Conservation (phyloP, 2,329 filamentous ascomycete genomes). For the Sphaerulina vaccinii region DNA sequence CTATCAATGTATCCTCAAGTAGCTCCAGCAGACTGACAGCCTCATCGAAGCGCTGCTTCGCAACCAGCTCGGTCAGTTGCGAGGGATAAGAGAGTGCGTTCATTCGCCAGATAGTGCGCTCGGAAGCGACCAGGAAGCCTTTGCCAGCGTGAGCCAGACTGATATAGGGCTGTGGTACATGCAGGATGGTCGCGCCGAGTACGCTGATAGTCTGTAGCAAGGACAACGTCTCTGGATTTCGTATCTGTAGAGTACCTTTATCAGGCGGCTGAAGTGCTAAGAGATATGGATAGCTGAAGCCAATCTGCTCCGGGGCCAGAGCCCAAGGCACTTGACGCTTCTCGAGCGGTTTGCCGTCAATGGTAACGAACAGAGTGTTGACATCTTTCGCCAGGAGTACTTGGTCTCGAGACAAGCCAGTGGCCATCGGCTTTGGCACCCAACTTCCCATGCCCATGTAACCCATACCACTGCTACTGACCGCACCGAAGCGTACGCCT, state of each 20-base stretch:
- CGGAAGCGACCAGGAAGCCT: slow-evolving; percentile 89
- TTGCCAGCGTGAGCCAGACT: slow-evolving; percentile 96
- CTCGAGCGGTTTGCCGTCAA: slow-evolving; percentile 75
- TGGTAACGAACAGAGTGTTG: slow-evolving; percentile 88
- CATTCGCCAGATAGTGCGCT: slow-evolving; percentile 94
- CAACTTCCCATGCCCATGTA: slow-evolving; percentile 94
- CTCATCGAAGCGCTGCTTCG: slow-evolving; percentile 76
- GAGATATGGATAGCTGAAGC: slow-evolving; percentile 96
- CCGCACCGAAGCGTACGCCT: slow-evolving; percentile 70
- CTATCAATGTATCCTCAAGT: slow-evolving; percentile 87
- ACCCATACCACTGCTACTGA: slow-evolving; percentile 84
- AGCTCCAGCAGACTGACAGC: slow-evolving; percentile 84
- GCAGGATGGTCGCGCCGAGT: slow-evolving; percentile 77
- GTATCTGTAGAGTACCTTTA: slow-evolving; percentile 82
- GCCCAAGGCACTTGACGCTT: slow-evolving; percentile 92
- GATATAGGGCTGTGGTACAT: slow-evolving; percentile 88
- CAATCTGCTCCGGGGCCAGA: slow-evolving; percentile 81
- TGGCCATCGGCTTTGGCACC: slow-evolving; percentile 84
- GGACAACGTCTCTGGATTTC: slow-evolving; percentile 89
- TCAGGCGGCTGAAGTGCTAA: slow-evolving; percentile 78
- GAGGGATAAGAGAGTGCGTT: slow-evolving; percentile 85
- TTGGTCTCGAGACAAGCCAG: slow-evolving; percentile 77
- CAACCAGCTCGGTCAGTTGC: slow-evolving; percentile 79
- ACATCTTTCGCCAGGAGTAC: slow-evolving; percentile 96
- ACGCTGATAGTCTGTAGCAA: slow-evolving; percentile 81